Conservation (phyloP, 2,329 filamentous ascomycete species). For the Davidsoniella neocaledoniae region DNA sequence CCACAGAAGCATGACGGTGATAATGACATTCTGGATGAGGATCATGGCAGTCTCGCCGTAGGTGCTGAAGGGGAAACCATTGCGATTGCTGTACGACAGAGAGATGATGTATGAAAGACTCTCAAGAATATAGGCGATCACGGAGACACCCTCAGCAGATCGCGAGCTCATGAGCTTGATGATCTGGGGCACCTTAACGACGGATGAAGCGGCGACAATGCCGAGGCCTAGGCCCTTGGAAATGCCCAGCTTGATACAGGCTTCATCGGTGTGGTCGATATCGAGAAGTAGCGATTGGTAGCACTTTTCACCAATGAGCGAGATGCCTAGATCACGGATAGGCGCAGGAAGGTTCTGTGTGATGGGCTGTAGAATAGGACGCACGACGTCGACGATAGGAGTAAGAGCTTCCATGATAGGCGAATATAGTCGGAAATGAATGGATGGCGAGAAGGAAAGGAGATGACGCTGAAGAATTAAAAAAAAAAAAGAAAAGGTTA, state of each 20-base stretch:
- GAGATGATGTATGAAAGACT: constrained; percentile 75
- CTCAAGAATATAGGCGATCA: constrained; percentile 85
- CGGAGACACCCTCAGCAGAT: constrained; percentile 70
- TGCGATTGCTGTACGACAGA: constrained; percentile 81
- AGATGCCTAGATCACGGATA: constrained; percentile 56
- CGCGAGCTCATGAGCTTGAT: constrained; percentile 71
- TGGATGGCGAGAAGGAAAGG: background rate
- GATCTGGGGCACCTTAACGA: constrained; percentile 96
- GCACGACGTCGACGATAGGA: constrained; percentile 41
- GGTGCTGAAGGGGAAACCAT: constrained; percentile 87
- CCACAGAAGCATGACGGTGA: constrained; percentile 70
- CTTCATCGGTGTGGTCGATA: constrained; percentile 57
- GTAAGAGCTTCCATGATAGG: constrained; percentile 10
- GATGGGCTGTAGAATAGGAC: constrained; percentile 47
- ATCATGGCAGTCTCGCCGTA: constrained; percentile 93
- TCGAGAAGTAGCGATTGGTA: constrained; percentile 76
- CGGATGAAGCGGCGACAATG: constrained; percentile 75
- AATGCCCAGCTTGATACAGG: constrained; percentile 75
- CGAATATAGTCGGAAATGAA: background rate
- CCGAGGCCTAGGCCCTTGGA: constrained; percentile 86
- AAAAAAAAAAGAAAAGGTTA: background rate
- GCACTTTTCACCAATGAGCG: constrained; percentile 68
- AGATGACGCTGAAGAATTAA: background rate
- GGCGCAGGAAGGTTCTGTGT: constrained; percentile 58
- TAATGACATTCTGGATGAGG: constrained; percentile 78